A percentile compares a stretch with the other conserved stretches of the same genome.
Conservation (phyloP, 192 early-diverging fungal species). For the Paraglomus occultum region DNA sequence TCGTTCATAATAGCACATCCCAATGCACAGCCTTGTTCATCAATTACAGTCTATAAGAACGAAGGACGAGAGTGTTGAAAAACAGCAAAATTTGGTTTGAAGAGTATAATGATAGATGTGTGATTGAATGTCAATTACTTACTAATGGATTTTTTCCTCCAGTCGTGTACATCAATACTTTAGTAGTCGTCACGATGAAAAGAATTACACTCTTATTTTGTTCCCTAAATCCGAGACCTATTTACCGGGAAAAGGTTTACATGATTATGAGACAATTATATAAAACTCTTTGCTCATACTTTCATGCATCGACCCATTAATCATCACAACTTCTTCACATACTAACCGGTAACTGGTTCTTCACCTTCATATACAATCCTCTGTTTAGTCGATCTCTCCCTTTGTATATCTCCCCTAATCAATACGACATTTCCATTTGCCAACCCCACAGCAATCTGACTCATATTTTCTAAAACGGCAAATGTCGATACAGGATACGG, state of each 20-base stretch:
- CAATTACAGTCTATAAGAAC: conserved; percentile 49
- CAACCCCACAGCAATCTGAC: conserved; percentile 89
- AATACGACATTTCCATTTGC: conserved; percentile 89
- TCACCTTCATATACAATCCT: conserved; percentile 80
- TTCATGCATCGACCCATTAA: not conserved
- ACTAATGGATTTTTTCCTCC: conserved; percentile 14
- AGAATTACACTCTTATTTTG: conserved; percentile 57
- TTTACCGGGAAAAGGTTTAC: not conserved
- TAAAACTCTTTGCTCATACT: conserved; percentile 21
- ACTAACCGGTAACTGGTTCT: conserved; percentile 80
- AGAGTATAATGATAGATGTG: no score
- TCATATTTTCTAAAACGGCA: conserved; percentile 72
- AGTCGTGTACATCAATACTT: conserved; percentile 60
- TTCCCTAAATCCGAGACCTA: conserved; percentile 75
- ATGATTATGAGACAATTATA: conserved; percentile 35
- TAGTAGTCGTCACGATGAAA: conserved; percentile 67
- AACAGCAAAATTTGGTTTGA: no score
- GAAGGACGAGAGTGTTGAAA: not conserved
- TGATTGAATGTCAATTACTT: conserved; percentile 1
- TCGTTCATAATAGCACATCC: conserved; percentile 76
- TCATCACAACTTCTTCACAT: conserved; percentile 36
- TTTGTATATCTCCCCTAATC: conserved; percentile 77
- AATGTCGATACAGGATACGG: conserved; percentile 71
- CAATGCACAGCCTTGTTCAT: conserved; percentile 78
- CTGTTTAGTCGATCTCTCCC: conserved; percentile 74